Evolutionary conservation across 2,329 filamentous ascomycete genomes (phyloP), one percentile per base, ranked within the genome.

Genomic region (Penicillium sp.): DNA sequence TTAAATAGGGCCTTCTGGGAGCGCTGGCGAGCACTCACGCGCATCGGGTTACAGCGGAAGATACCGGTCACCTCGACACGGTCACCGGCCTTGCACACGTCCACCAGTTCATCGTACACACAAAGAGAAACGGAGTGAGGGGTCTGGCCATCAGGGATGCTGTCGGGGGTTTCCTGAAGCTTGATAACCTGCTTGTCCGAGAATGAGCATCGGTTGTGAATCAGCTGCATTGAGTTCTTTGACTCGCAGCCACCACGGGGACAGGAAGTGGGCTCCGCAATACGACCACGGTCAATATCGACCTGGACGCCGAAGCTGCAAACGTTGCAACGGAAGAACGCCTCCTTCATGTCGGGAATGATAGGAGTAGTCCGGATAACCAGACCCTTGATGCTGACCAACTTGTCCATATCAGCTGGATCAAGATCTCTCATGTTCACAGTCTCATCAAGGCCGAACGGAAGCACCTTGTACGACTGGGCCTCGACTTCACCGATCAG

Each of bases 161-260:
- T 90, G 71, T 99, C 94, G 0, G 94, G 94, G 0, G 94, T 99
- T 73, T 99, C 94, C 73, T 99, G 94, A 36, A 99, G 80, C 72
- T 99, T 99, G 75, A 99, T 96, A 53, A 99, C 90, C 70, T 99
- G 94, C 77, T 99, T 99, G 71, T 99, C 94, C 49, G 92, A 88
- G 66, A 99, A 99, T 8, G 84, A 83, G 62, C 91, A 97, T 54
- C 94, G 87, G 73, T 99, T 99, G 78, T 99, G 94, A 18, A 97
- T 82, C 61, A 99, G 95, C 68, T 96, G 90, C 92, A 99, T 97
- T 1, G 92, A 96, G 74, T 99, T 97, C 69, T 87, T 88, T 48
- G 88, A 86, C 44, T 83, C 81, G 75, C 94, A 99, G 49, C 88
- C 83, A 22, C 83, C 79, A 48, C 94, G 87, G 20, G 92, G 90